Evolutionary conservation across 1,284 basidiomycete species (phyloP).

Genomic region (Rugosomyces carneus): DNA sequence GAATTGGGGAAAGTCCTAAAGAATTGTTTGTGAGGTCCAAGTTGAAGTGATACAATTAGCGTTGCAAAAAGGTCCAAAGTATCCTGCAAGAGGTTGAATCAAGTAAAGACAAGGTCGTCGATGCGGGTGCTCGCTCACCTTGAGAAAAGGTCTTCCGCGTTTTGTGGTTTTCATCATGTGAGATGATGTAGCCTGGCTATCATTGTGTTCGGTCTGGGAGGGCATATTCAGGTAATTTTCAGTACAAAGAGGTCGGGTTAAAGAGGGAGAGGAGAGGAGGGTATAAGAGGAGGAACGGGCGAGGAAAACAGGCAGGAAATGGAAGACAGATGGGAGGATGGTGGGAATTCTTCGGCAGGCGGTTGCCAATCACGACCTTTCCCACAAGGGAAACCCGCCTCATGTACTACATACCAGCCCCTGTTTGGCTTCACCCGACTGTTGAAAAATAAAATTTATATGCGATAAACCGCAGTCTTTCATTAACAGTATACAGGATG

Average conservation of each 20-base stretch:
- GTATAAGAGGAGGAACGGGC: conserved; percentile 15
- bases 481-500: no score
- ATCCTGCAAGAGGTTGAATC: conserved; percentile 55
- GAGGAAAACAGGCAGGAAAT: conserved; percentile 18
- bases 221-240: conserved; percentile 30
- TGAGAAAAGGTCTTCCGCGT: conserved; percentile 89
- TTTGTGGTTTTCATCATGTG: conserved; percentile 98
- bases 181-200: conserved; percentile 54
- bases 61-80: conserved; percentile 98
- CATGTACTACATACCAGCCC: conserved; percentile 30
- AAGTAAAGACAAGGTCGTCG: conserved; percentile 8
- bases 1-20: conserved; percentile 94
- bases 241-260: conserved; percentile 17
- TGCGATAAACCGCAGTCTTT: no score
- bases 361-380: conserved; percentile 38
- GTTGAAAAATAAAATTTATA: background rate
- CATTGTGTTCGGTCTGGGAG: conserved; percentile 29
- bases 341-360: conserved; percentile 27
- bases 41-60: conserved; percentile 88
- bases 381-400: conserved; percentile 28
- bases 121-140: conserved; percentile 44
- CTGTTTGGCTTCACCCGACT: no score
- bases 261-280: conserved; percentile 23
- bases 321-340: conserved; percentile 25
- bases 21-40: conserved; percentile 89